Base-by-base conservation (phyloP, 768 basidiomycete genomes). In the Omphalotus guepiniiformis region DNA sequence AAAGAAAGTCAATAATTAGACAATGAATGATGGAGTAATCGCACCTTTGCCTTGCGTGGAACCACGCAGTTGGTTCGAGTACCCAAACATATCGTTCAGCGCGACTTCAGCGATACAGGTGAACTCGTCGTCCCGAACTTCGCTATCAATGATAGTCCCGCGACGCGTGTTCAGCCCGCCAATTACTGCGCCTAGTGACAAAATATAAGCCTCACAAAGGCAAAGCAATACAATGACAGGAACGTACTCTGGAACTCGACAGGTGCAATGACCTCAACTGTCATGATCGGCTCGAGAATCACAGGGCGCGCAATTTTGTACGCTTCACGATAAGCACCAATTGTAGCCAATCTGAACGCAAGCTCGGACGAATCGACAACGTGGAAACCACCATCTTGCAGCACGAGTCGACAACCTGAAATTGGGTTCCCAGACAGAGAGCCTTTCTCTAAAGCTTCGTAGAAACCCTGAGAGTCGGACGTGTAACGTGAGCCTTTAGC, bases 251-350 rank as follows among this genome's bases (percentile, higher is more conserved):
- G 96, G 78, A 98, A 99, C 62, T 99, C 96, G 11, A 80, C 75
- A 2, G 96, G 96, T 1, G 95, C 94, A 30, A 97, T 85, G 22
- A 98, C 91, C 59, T 99, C 95, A 29, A 99, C 95, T 13, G 80
- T 89, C 95, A 99, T 99, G 68, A 98, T 86, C n/a, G 95, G 95
- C 63, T 99, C 95, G 32, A 99, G 70, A 47, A 99, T 85, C 43
- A 91, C 83, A 0, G 91, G 83, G 42, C 72, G 73, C 37, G 90
- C 84, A 53, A 76, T 76, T 53, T 74, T 72, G 74, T 88, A 98
- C 3, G 85, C 82, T 58, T 98, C 95, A 44, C 89, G 80, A 78
- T 97, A 94, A 1, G 93, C 94, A 44, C 92, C 88, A 32, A 95
- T 85, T 4, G 90, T 83, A 5, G 91, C 89, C 28, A 93, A 75